phyloP scores from a whole-genome alignment of 257 asterid species.

The Fraxinus excelsior region DNA sequence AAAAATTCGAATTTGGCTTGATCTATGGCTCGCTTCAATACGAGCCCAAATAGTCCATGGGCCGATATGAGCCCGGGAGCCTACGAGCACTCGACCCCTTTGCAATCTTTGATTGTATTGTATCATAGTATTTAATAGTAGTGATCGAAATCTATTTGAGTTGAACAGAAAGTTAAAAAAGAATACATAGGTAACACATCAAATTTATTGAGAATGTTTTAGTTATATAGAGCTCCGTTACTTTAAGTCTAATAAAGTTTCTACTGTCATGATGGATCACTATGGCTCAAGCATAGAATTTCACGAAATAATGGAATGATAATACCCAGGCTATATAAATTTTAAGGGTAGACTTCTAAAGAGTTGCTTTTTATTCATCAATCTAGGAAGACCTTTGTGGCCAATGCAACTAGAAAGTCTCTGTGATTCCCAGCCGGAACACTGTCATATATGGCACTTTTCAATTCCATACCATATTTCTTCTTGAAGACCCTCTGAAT shows the following conservation, averaged over 20 bases:
- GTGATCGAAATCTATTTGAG: not conserved
- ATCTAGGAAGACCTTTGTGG: slow-evolving; percentile 31
- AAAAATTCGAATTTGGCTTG: too few relatives aligned
- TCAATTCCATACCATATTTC: slow-evolving; percentile 41
- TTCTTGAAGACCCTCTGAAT: slow-evolving; percentile 47
- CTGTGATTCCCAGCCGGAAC: slow-evolving; percentile 40
- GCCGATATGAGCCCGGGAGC: too few relatives aligned
- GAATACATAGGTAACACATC: not conserved
- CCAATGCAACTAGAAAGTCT: slow-evolving; percentile 49
- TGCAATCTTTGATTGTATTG: too few relatives aligned
- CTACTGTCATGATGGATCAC: not conserved
- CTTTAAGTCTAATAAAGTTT: not conserved
- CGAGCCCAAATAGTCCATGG: too few relatives aligned
- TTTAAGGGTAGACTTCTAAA: not conserved
- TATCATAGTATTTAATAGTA: not conserved
- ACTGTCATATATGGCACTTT: slow-evolving; percentile 38
- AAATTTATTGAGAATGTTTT: not conserved
- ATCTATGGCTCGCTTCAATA: too few relatives aligned
- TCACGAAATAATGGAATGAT: not conserved
- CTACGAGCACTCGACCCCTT: too few relatives aligned
- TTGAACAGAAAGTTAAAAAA: not conserved
- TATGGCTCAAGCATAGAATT: not conserved
- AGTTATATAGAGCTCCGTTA: not conserved
- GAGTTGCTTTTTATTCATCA: not conserved
- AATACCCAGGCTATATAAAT: not conserved